Conservation (phyloP, 1,139 yeast species). For the Blastobotrys indianensis region DNA sequence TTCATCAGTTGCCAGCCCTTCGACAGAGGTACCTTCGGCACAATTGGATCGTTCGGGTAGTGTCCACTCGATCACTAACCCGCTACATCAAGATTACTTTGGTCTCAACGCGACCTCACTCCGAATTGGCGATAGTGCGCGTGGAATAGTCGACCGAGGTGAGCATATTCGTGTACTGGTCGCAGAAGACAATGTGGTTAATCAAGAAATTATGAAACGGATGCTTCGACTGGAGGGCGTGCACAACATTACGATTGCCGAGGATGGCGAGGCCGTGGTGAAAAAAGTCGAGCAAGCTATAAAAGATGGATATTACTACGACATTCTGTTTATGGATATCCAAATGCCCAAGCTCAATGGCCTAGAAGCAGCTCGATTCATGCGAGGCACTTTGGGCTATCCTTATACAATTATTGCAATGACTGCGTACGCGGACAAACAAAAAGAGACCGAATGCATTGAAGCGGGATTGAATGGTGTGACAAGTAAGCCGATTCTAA, state of each 20-base stretch:
- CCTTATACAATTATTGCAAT: slow-evolving; percentile 80
- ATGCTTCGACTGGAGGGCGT: slow-evolving; percentile 82
- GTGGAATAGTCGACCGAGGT: neutral
- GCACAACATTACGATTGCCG: slow-evolving; percentile 62
- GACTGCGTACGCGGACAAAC: slow-evolving; percentile 90
- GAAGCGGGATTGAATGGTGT: slow-evolving; percentile 86
- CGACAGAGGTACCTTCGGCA: neutral
- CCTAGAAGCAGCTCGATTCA: slow-evolving; percentile 66
- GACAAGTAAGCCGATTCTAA: slow-evolving; percentile 77
- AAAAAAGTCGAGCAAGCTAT: slow-evolving; percentile 51
- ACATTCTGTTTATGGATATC: slow-evolving; percentile 88
- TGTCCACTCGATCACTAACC: no score
- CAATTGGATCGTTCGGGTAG: neutral
- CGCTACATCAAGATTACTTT: no score
- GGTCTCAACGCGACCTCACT: no score
- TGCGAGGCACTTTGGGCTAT: slow-evolving; percentile 60
- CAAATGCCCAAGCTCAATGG: slow-evolving; percentile 96
- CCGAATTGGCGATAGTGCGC: no score
- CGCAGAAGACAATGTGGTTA: slow-evolving; percentile 92
- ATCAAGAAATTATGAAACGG: slow-evolving; percentile 82
- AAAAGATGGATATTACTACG: slow-evolving; percentile 42
- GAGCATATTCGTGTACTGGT: slow-evolving; percentile 51
- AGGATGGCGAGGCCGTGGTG: slow-evolving; percentile 87
- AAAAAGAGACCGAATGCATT: slow-evolving; percentile 70
- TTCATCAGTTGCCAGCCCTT: neutral